Conservation (phyloP, 2,329 filamentous ascomycete genomes). For the Hymenoscyphus salicellus region DNA sequence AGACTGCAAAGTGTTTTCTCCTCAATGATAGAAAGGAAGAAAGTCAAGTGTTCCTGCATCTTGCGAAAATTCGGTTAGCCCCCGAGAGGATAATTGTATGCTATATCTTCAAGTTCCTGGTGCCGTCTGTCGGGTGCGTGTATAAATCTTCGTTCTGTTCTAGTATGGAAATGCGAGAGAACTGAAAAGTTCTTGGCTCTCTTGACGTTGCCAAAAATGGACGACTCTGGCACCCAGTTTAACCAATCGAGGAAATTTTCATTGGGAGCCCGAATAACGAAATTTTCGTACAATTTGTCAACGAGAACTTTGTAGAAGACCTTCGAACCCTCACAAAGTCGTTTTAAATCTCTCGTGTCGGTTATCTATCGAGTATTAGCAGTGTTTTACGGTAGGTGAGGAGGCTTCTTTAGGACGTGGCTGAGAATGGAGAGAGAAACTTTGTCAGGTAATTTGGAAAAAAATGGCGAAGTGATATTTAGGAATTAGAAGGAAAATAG, state of each 20-base stretch:
- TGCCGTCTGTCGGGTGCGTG: background rate
- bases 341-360: background rate
- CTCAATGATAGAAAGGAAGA: background rate
- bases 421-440: too few relatives aligned
- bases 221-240: background rate
- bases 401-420: too few relatives aligned
- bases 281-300: background rate
- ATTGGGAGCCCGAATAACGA: background rate
- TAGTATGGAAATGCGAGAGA: background rate
- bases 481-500: background rate
- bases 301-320: background rate
- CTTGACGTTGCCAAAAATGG: background rate
- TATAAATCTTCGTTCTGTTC: background rate
- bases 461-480: too few relatives aligned
- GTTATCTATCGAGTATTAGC: background rate
- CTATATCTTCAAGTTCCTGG: background rate
- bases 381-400: too few relatives aligned
- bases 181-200: background rate
- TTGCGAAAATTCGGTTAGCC: background rate
- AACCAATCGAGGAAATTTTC: background rate
- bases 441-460: too few relatives aligned
- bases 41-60: background rate
- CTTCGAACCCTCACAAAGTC: background rate
- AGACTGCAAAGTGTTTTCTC: background rate
- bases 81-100: background rate